Evolutionary conservation across 2,329 filamentous ascomycete species (phyloP), one percentile per base, ranked within the genome.

Genomic region (Colletotrichum liriopes): DNA sequence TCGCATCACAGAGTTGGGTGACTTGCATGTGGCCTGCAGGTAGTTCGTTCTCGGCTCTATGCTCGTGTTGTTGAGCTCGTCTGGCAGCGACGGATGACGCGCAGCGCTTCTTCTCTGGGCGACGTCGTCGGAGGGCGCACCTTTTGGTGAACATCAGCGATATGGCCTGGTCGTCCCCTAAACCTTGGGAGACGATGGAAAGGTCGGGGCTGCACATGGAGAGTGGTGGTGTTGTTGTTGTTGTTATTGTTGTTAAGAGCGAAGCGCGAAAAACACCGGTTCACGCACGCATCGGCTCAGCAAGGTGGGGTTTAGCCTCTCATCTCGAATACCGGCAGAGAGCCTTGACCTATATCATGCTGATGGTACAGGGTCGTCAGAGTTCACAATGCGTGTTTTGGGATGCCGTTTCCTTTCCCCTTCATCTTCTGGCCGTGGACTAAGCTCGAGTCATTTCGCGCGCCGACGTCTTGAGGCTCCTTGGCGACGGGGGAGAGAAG

Each of bases 251-350:
- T 61, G 62, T 41, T 29, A 43, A 32, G 23, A 26, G 41, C 43
- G 41, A 51, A 20, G 23, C 23, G 49, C 35, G 5, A 14, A 29
- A 29, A 29, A 59, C 32, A 54, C 52, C 62, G 62, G 67, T 49
- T 71, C 65, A 59, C 23, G 32, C 59, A 8, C 35, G 18, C 37
- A 59, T 64, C 60, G 52, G 51, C 20, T 51, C 55, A 47, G 26
- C 8, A 23, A 9, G 41, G 5, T 2, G 43, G 20, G 26, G 35
- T 23, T 51, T 56, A 20, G 45, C 5, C 5, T 49, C 45, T 68
- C 69, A 41, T 72, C 59, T 37, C 39, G 41, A 56, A 45, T 55
- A 18, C 59, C 29, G 18, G 4, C 35, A 20, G 39, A 29, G 35
- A 11, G 20, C 20, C n/a, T 41, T 63, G 32, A 3, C 35, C 45